Percentiles rank a stretch among this genome's conserved stretches.
These are phyloP conservation scores for Eucalyptus coolabah DNA, from an alignment of 345 rosid genomes.

Conservation along the genomic window DNA sequence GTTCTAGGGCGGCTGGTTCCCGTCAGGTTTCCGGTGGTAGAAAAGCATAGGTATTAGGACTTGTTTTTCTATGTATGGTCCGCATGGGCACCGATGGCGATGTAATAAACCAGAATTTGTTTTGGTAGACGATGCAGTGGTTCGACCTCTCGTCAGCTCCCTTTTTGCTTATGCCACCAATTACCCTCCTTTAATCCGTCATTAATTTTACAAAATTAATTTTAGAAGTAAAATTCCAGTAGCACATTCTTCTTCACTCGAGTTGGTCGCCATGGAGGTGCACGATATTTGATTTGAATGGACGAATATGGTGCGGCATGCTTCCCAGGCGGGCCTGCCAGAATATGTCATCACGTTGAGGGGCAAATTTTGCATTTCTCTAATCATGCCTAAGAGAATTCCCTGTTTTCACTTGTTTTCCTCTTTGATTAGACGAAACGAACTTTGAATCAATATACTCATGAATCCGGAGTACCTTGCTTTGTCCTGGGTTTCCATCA, in stretches of 20 bases:
- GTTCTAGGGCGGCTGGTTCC: not conserved
- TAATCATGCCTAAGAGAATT: too few species aligned
- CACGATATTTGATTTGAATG: not conserved
- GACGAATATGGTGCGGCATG: not conserved
- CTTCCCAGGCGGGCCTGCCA: not conserved
- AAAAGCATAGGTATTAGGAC: not conserved
- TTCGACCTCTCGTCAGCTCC: not conserved
- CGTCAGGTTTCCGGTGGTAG: not conserved
- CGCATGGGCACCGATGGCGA: not conserved
- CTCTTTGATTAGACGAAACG: not conserved
- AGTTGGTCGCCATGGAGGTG: fast-evolving
- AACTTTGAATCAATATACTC: too few species aligned
- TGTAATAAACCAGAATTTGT: not conserved
- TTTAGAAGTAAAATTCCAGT: not conserved
- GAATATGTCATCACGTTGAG: not conserved
- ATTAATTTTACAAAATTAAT: not conserved
- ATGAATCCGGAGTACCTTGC: too few species aligned
- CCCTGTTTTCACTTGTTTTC: too few species aligned
- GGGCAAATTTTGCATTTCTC: too few species aligned
- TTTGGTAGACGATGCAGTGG: not conserved
- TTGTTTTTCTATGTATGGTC: not conserved
- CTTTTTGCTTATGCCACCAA: not conserved
- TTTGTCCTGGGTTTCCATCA: too few species aligned
- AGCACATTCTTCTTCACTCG: not conserved
- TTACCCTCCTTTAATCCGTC: too few species aligned